Conservation (phyloP, 2,329 filamentous ascomycete genomes). For the Clarireedia monteithiana region DNA sequence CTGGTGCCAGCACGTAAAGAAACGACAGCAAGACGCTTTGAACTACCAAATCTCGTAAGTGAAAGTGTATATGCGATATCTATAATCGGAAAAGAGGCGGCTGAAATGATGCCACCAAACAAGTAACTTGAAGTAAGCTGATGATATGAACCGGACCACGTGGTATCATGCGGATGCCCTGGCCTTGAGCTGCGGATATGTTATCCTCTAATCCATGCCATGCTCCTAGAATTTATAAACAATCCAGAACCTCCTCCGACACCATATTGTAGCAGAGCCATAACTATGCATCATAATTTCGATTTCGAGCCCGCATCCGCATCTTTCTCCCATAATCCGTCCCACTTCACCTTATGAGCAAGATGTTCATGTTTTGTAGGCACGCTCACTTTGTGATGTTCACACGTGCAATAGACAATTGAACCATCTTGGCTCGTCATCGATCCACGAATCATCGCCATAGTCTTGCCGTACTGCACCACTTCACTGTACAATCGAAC, state of each 20-base stretch:
- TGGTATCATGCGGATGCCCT: too few species aligned
- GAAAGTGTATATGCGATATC: too few species aligned
- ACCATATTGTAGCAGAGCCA: too few species aligned
- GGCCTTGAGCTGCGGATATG: too few species aligned
- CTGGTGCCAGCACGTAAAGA: neutral
- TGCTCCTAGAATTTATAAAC: too few species aligned
- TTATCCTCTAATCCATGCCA: too few species aligned
- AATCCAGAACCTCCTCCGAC: conserved; percentile 9
- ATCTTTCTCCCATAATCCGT: conserved; percentile 24
- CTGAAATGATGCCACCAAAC: too few species aligned
- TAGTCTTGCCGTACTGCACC: conserved; percentile 39
- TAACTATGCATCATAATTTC: conserved; percentile 30
- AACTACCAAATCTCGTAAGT: too few species aligned
- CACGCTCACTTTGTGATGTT: conserved; percentile 44
- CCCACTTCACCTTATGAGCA: conserved; percentile 34
- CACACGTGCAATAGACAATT: conserved; percentile 39
- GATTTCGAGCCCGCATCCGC: conserved; percentile 3
- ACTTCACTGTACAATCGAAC: conserved; percentile 37
- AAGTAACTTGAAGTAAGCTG: too few species aligned
- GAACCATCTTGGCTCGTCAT: conserved; percentile 43
- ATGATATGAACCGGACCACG: too few species aligned
- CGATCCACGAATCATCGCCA: conserved; percentile 42
- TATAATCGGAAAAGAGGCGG: too few species aligned
- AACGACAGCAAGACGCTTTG: neutral
- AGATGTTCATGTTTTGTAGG: conserved; percentile 34